Evolutionary conservation across 352 stramenopile genomes (phyloP), one percentile per base, ranked within the genome.

Genomic region (Pythium guiyangense): DNA sequence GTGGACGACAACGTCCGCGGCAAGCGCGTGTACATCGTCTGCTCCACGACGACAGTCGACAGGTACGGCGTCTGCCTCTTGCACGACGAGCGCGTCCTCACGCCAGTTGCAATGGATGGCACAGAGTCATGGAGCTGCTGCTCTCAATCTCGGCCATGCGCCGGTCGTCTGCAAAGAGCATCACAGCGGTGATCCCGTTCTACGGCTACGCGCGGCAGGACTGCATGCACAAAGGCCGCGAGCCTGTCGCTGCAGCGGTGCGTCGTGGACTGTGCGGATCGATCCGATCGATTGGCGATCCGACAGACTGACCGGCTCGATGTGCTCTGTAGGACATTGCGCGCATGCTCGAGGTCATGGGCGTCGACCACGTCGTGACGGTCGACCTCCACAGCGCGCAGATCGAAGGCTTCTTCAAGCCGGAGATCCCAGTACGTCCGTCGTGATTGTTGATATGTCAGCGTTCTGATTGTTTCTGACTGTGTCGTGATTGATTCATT

Each of bases 291-390:
- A n/a, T n/a, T n/a, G 6, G 6, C 31, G 31, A 35, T 12, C 31
- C 1, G 31, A 35, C 31, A 1, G 31, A 35, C 31, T 5, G 31
- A 34, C 29, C 1, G 31, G 9, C 31, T 35, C 29, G 29, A 34
- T 9, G 6, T 35, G 31, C 31, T 10, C 1, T 9, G 31, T 29
- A 90, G 80, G 83, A 95, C 39, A 81, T 95, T 46, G 85, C 85
- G 20, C 77, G 79, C 29, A 95, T 95, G 85, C 81, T 95, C 8
- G 83, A 95, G 62, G 86, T 89, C n/a, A 93, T 95, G 84, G 85
- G 85, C 27, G 84, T 95, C 55, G 84, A 95, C 56, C 85, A 93
- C 62, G 83, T 95, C 22, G 84, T 95, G 62, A 93, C 85, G 0
- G 82, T 95, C 25, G 83, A 95, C 45, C 70, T 95, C n/a, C 85